A percentile compares a stretch with the other conserved stretches of the same genome.
Conservation (phyloP, 768 basidiomycete species). For the Suillus subaureus region DNA sequence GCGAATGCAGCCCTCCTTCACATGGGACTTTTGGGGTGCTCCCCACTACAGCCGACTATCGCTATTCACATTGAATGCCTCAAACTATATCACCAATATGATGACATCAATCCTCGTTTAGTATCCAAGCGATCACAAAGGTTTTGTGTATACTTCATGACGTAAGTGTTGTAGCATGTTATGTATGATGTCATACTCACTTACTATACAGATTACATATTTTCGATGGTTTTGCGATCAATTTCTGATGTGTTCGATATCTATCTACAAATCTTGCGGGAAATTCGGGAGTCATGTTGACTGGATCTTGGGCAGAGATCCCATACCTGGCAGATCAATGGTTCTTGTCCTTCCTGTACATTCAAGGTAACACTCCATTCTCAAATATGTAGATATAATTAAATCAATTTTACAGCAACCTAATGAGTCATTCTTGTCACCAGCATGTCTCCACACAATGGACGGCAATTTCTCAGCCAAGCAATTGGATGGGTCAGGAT, state of each 20-base stretch:
- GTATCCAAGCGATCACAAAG: not conserved
- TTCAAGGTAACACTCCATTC: no score
- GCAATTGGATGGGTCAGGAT: no score
- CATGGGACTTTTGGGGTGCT: not conserved
- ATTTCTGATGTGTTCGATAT: not conserved
- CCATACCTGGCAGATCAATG: not conserved
- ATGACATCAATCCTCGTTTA: not conserved
- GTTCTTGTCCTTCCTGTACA: not conserved
- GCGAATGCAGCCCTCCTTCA: not conserved
- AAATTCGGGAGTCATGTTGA: not conserved
- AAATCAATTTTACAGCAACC: no score
- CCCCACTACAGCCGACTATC: not conserved
- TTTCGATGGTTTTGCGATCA: not conserved
- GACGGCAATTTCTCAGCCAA: slow-evolving; percentile 5
- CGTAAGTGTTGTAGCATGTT: no score
- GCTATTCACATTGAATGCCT: not conserved
- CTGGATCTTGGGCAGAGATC: not conserved
- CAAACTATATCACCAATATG: not conserved
- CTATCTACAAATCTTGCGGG: not conserved
- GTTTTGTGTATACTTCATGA: not conserved
- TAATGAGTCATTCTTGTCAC: slow-evolving; percentile 29
- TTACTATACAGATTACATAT: slow-evolving; percentile 3
- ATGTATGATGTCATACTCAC: not conserved
- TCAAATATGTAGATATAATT: no score
- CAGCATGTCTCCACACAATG: slow-evolving; percentile 26